phyloP scores from a whole-genome alignment of 768 basidiomycete species.

The Hortiboletus campestris region DNA sequence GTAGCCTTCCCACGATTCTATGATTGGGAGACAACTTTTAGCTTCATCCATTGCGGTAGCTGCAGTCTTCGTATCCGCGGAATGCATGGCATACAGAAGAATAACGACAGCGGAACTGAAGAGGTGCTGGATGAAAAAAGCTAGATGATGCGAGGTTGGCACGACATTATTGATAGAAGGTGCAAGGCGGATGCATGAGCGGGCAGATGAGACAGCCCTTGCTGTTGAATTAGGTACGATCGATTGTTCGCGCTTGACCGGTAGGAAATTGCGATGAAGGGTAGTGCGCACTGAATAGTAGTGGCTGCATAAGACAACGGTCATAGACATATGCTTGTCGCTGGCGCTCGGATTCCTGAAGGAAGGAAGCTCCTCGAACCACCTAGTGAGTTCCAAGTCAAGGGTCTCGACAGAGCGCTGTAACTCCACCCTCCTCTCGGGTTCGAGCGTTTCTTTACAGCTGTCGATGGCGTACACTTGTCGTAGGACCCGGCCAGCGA shows the following conservation, averaged over 20 bases:
- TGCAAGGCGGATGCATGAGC: conserved; percentile 81
- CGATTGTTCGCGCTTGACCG: conserved; percentile 70
- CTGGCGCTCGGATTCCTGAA: conserved; percentile 73
- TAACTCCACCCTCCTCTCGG: conserved; percentile 72
- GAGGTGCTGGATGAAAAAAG: conserved; percentile 86
- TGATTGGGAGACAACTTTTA: conserved; percentile 62
- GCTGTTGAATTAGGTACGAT: conserved; percentile 68
- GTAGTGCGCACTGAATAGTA: conserved; percentile 88
- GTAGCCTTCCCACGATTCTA: conserved; percentile 79
- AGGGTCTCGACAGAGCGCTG: conserved; percentile 75
- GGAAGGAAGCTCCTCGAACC: conserved; percentile 77
- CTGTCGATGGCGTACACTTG: conserved; percentile 81
- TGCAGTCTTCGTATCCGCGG: conserved; percentile 61
- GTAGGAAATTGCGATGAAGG: conserved; percentile 84
- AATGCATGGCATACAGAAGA: conserved; percentile 83
- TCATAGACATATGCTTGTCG: conserved; percentile 82
- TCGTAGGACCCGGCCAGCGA: conserved; percentile 77
- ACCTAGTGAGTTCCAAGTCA: conserved; percentile 73
- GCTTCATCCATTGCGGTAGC: conserved; percentile 80
- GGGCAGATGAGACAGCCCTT: conserved; percentile 81
- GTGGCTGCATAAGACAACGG: conserved; percentile 81
- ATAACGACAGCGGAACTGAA: conserved; percentile 89
- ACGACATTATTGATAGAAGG: conserved; percentile 83
- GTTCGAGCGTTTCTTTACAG: conserved; percentile 70
- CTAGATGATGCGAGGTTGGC: conserved; percentile 81